Evolutionary conservation across 2,329 filamentous ascomycete genomes (phyloP), one percentile per base, ranked within the genome.

Genomic region (Apiospora koreana): DNA sequence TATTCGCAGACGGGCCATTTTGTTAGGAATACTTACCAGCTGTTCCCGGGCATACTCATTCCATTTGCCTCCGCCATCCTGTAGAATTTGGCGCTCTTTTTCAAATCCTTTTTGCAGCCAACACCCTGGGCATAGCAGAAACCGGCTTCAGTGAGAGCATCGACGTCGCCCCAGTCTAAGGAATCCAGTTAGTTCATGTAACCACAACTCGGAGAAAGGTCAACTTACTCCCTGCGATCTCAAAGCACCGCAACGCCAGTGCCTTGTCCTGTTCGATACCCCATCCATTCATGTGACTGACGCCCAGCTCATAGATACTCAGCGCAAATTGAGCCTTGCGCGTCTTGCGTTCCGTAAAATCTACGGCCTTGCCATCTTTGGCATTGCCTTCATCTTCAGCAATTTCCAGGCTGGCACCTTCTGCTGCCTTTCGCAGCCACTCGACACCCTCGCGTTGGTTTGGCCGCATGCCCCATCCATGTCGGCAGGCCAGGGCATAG

Each of bases 261-360:
- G 88, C 83, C 80, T 96, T 97, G 79, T 99, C 96, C 81, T 97
- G 94, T 75, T 95, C 91, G 48, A 97, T 97, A 21, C 96, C 96
- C 96, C 96, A 99, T 6, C 96, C 96, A 76, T 99, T 98, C 90
- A 98, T 94, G 79, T 98, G 95, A 79, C 94, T 97, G 35, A 98
- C 94, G 3, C 96, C 96, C 31, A 99, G 86, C 82, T 99, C 96
- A 76, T 99, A 99, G 69, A 98, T 95, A 76, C 94, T 96, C 62
- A 98, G 86, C 0, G 95, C 96, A 80, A 98, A 97, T 77, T 98
- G 95, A 14, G 95, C 95, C 77, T 94, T 94, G 73, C 94, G 91
- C 7, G 93, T 92, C 81, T 95, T 96, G 75, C 89, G 89, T 79
- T 95, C 93, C 38, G 89, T 77, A 8, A 90, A 80, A 79, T 94